Percentiles rank a stretch among this genome's conserved stretches.
These are phyloP conservation scores for Chiua sp. DNA, from an alignment of 1,284 basidiomycete species.

Conservation along the genomic window DNA sequence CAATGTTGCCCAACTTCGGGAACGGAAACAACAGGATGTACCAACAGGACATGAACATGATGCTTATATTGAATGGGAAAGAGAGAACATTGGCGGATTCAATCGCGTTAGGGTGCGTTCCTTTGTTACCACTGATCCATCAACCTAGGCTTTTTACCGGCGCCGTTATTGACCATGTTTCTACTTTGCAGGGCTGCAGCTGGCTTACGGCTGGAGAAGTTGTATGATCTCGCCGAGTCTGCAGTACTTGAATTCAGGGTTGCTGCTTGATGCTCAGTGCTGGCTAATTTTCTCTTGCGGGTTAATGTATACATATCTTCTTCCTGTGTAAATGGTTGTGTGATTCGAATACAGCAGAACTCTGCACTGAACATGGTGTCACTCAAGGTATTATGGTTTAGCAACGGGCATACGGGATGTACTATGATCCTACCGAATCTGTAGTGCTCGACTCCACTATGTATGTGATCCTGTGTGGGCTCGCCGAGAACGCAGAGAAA, in stretches of 20 bases:
- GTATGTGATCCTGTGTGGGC: constrained; percentile 8
- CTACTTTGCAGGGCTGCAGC: constrained; percentile 16
- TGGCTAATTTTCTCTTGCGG: constrained; percentile 7
- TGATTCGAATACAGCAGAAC: no score
- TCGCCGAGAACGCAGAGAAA: no score
- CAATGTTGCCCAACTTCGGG: constrained; percentile 36
- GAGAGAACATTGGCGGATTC: constrained; percentile 30
- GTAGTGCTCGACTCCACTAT: constrained; percentile 31
- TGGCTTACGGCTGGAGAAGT: constrained; percentile 28
- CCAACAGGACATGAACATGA: constrained; percentile 36
- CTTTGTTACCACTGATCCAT: background rate
- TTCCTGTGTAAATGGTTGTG: no score
- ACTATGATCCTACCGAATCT: constrained; percentile 34
- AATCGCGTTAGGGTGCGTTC: constrained; percentile 25
- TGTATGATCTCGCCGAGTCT: constrained; percentile 32
- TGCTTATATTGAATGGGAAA: constrained; percentile 28
- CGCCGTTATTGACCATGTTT: background rate
- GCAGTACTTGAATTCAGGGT: constrained; percentile 32
- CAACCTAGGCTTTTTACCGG: background rate
- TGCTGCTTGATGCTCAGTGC: constrained; percentile 14
- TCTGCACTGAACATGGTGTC: no score
- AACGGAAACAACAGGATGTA: constrained; percentile 29
- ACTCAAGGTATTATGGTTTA: no score
- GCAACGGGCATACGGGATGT: constrained; percentile 24
- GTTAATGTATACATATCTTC: no score